Base-by-base conservation (phyloP, 2,329 filamentous ascomycete genomes). In the Fusarium globosum region DNA sequence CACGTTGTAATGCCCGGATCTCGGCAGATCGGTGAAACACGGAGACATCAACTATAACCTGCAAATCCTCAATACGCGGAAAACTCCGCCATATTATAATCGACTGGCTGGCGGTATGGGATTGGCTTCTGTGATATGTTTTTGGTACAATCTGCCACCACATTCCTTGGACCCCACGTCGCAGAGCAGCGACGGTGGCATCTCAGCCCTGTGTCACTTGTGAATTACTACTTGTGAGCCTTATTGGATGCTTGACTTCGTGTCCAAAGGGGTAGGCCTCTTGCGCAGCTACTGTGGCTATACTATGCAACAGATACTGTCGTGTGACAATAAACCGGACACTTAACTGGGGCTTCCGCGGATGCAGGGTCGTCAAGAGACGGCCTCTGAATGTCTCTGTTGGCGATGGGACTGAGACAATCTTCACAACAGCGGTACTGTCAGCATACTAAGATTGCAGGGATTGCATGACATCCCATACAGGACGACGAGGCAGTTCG, bases 91-190 rank as follows among this genome's bases (percentile, higher is more conserved):
- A 10, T 8, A 4, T 36, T 20, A 8, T 15, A 8, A 2, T 15
- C 5, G 7, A 7, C 18, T 5, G 35, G 3, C 3, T 6, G n/a
- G 4, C 14, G 4, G 2, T 35, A 14, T 4, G 3, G 2, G 13
- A 12, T 12, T 20, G 18, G 20, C 11, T 14, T 38, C 7, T 28
- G 20, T 21, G 20, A 12, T 12, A 16, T 36, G 3, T 21, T 7
- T 23, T 16, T 16, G 30, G 16, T 2, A 6, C 23, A 9, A 26
- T 28, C 6, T 16, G 1, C 23, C 10, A 53, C 38, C 49, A 53
- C 49, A 38, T 53, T 28, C 23, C 49, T 28, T 13, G 14, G 7
- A 26, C 7, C 23, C 49, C 23, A 21, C 13, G 33, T 38, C 23
- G 15, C 14, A 38, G 23, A 38, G 16, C 9, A 26, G 30, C 14